Base-by-base conservation (phyloP, 1,284 basidiomycete species). In the Agaricales sp. region DNA sequence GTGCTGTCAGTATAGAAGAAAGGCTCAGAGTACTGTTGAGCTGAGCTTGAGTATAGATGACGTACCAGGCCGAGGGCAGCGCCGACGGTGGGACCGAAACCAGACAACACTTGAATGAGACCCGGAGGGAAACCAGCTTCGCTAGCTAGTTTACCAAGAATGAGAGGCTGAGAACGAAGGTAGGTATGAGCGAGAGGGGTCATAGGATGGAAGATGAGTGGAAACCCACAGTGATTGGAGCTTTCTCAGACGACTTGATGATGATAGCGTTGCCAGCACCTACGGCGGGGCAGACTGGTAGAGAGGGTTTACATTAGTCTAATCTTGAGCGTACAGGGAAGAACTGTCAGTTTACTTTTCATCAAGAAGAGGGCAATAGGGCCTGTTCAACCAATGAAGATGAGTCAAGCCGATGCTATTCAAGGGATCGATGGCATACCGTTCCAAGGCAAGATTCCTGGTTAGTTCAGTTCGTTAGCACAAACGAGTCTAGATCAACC, bases 71-170 rank as follows among this genome's bases (percentile, higher is more conserved):
- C 43, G 22, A 50, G 20, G 13, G 43, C 18, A 2, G 3, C 22
- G 11, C 48, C 48, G 8, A 22, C 24, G 2, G 24, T 21, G 35
- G 43, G 44, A 24, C 48, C 41, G 24, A 46, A 45, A 6, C 44
- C 44, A 13, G 44, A 26, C 6, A 45, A 21, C 4, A 45, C 44
- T 18, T 45, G 44, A 23, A 50, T 41, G 4, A 50, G 41, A 4
- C 48, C 48, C 14, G 48, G 48, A 13, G 48, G 43, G 43, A 50
- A 50, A n/a, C 48, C 48, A 30, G 48, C 48, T 43, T 50, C 43
- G 6, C 16, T 45, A n/a, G 48, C 16, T 14, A 50, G 48, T 18
- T 25, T 24, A 6, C 21, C 48, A 4, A 50, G 48, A 11, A 43
- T 16, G 19, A 50, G 48, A 20, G 48, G 23, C 48, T 50, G 16